Evolutionary conservation across 306 rosid genomes (phyloP).

Genomic region (Hippophae rhamnoides): DNA sequence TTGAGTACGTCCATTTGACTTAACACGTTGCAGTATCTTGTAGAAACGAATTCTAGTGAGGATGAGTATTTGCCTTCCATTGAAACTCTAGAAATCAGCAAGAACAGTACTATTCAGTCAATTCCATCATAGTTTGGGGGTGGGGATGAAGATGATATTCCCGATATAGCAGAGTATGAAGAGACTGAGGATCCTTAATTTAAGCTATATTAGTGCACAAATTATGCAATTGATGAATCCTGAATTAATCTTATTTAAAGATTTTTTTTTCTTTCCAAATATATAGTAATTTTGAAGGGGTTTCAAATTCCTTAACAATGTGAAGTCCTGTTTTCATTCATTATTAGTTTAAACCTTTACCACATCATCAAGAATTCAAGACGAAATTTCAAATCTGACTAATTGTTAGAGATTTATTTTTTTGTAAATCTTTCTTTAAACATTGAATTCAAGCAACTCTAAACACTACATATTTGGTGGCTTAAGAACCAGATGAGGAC

Average conservation of each 20-base stretch:
- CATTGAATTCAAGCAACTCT: conserved; percentile 37
- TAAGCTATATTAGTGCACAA: too few relatives aligned
- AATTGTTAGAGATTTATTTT: too few relatives aligned
- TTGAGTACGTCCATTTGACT: background rate
- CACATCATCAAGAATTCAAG: too few relatives aligned
- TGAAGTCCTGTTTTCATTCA: too few relatives aligned
- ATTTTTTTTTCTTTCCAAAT: too few relatives aligned
- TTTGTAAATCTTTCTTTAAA: too few relatives aligned
- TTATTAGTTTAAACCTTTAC: too few relatives aligned
- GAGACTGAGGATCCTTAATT: conserved; percentile 35
- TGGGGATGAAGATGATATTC: conserved; percentile 80
- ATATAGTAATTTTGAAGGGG: too few relatives aligned
- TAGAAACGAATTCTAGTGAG: conserved; percentile 57
- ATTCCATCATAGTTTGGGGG: conserved; percentile 43
- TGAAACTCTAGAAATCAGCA: conserved; percentile 71
- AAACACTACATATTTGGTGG: conserved; percentile 62
- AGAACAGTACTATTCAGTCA: conserved; percentile 35
- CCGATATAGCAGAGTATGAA: conserved; percentile 77
- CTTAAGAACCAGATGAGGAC: conserved; percentile 86
- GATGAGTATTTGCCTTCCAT: conserved; percentile 77
- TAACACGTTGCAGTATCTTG: conserved; percentile 8
- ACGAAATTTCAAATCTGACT: too few relatives aligned
- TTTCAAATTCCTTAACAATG: too few relatives aligned
- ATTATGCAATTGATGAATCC: too few relatives aligned
- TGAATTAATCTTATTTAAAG: too few relatives aligned